Evolutionary conservation across 139 green algal genomes (phyloP).

Genomic region (Tetradesmus obliquus): DNA sequence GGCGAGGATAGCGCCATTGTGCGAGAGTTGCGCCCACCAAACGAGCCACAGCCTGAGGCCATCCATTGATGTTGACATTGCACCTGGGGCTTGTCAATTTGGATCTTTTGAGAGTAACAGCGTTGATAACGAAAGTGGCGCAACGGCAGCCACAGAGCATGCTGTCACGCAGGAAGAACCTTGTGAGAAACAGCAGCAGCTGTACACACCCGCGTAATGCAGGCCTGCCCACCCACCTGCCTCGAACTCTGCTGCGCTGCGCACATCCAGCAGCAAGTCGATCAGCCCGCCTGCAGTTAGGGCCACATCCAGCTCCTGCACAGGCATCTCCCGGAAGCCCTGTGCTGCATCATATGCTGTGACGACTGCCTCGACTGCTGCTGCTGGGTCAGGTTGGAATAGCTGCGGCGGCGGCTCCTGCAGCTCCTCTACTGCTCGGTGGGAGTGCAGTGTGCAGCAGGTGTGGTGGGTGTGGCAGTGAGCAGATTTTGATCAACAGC

Average conservation of each 20-base stretch:
- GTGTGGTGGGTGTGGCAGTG: not conserved
- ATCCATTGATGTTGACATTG: no score
- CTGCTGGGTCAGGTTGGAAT: not conserved
- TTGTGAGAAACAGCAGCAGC: no score
- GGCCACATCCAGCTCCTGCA: not conserved
- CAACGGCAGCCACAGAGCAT: no score
- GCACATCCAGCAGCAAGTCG: conserved; percentile 27
- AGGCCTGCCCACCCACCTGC: not conserved
- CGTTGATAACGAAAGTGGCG: no score
- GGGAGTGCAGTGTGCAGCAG: not conserved
- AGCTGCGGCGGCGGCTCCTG: conserved; percentile 6
- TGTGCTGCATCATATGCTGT: conserved; percentile 16
- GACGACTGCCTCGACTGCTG: not conserved
- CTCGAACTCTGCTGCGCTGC: conserved; percentile 21
- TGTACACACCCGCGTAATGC: not conserved
- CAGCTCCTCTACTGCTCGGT: conserved; percentile 12
- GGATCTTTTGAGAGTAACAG: no score
- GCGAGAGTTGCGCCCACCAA: no score
- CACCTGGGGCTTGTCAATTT: no score
- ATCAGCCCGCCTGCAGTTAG: conserved; percentile 5
- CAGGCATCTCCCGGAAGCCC: conserved; percentile 20
- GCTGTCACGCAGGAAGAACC: no score
- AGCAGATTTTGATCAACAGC: not conserved
- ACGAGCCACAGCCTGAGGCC: no score
- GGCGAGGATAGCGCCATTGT: no score